phyloP scores from a whole-genome alignment of 2,329 filamentous ascomycete genomes.

The Thermochaetoides dissita region DNA sequence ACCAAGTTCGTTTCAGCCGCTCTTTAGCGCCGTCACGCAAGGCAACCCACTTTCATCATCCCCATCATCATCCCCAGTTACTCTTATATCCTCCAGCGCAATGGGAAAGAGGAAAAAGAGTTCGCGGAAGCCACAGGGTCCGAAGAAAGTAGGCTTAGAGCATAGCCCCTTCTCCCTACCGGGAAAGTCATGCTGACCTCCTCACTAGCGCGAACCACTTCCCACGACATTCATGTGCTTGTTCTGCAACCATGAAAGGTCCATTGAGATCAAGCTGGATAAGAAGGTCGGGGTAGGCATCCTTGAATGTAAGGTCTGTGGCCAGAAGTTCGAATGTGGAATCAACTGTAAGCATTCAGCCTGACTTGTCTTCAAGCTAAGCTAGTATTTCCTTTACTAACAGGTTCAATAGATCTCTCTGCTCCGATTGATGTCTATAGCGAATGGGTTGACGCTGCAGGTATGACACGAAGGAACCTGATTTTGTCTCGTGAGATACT shows the following conservation, averaged over 20 bases:
- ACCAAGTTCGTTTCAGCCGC: background rate
- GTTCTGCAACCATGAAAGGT: conserved; percentile 96
- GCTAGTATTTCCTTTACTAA: too few relatives aligned
- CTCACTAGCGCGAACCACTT: conserved; percentile 49
- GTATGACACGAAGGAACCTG: conserved; percentile 22
- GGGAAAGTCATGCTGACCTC: conserved; percentile 1
- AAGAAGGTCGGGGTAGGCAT: conserved; percentile 82
- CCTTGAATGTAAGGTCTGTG: conserved; percentile 82
- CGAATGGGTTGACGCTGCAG: conserved; percentile 87
- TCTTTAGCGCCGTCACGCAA: too few relatives aligned
- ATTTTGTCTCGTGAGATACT: background rate
- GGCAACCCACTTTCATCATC: background rate
- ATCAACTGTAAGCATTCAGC: conserved; percentile 61
- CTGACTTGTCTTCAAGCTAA: too few relatives aligned
- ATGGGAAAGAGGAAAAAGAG: conserved; percentile 83
- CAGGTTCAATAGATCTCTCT: conserved; percentile 53
- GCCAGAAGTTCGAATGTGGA: conserved; percentile 80
- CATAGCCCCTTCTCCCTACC: background rate
- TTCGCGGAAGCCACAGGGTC: conserved; percentile 64
- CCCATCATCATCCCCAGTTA: background rate
- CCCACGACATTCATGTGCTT: conserved; percentile 85
- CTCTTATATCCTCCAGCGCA: conserved; percentile 22
- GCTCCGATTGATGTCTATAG: conserved; percentile 90
- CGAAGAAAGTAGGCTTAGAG: conserved; percentile 55
- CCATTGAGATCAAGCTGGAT: conserved; percentile 79